phyloP scores from a whole-genome alignment of 345 rosid genomes.

The Capsella bursapastoris region DNA sequence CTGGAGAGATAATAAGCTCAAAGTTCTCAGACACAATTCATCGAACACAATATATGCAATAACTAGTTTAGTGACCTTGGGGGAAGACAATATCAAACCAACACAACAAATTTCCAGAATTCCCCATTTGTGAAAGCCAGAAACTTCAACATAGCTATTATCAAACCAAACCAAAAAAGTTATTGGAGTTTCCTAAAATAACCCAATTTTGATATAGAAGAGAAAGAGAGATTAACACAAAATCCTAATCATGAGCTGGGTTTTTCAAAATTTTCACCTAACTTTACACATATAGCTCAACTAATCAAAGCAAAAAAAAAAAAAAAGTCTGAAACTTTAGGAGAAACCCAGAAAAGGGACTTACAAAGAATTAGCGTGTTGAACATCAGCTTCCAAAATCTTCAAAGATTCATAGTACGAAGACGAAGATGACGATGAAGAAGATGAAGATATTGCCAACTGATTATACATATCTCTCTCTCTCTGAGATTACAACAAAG shows the following conservation, averaged over 20 bases:
- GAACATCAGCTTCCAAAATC: constrained; percentile 83
- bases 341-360: constrained; percentile 46
- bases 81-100: not conserved
- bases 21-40: constrained; percentile 14
- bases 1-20: constrained; percentile 45
- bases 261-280: constrained; percentile 30
- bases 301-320: constrained; percentile 32
- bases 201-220: constrained; percentile 24
- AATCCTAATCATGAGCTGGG: constrained; percentile 22
- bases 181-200: constrained; percentile 34
- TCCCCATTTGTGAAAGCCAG: not conserved
- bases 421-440: constrained; percentile 38
- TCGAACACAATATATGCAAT: constrained; percentile 21
- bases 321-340: constrained; percentile 18
- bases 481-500: constrained; percentile 18
- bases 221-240: not conserved
- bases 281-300: constrained; percentile 36
- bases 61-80: not conserved
- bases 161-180: not conserved
- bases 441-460: constrained; percentile 39
- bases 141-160: not conserved
- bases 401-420: constrained; percentile 80
- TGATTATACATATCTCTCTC: constrained; percentile 44
- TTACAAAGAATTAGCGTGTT: constrained; percentile 86
- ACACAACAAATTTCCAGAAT: not conserved